These are phyloP conservation scores for Chamaecrista fasciculata DNA, from an alignment of 306 rosid genomes.

Conservation along the genomic window DNA sequence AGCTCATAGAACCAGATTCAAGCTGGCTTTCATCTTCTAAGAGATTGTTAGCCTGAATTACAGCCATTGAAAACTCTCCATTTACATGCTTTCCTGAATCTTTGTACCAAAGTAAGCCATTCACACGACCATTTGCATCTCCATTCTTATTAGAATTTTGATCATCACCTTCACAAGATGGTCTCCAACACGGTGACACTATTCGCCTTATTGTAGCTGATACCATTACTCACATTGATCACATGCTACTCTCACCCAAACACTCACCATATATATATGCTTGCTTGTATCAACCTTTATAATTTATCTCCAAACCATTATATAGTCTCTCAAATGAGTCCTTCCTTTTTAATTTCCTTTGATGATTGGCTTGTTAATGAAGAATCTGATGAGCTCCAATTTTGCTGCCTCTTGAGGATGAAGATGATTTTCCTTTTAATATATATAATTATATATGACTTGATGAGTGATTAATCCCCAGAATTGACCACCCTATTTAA, in stretches of 20 bases:
- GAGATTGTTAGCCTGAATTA: slow-evolving; percentile 86
- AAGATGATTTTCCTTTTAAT: too few relatives aligned
- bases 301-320: too few relatives aligned
- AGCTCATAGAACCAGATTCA: slow-evolving; percentile 84
- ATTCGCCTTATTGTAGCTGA: slow-evolving; percentile 62
- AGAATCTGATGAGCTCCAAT: too few relatives aligned
- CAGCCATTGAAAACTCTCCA: slow-evolving; percentile 97
- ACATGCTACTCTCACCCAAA: slow-evolving; percentile 69
- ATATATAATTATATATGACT: too few relatives aligned
- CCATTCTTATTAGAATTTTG: slow-evolving; percentile 56
- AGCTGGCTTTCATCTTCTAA: slow-evolving; percentile 95
- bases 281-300: too few relatives aligned
- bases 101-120: slow-evolving; percentile 85
- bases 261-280: too few relatives aligned
- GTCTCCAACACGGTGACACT: slow-evolving; percentile 78
- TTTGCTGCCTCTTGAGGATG: too few relatives aligned
- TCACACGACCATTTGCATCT: slow-evolving; percentile 59
- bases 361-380: too few relatives aligned
- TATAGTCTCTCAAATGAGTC: too few relatives aligned
- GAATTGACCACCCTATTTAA: too few relatives aligned
- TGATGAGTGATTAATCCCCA: too few relatives aligned
- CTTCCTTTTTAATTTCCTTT: too few relatives aligned
- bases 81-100: slow-evolving; percentile 67
- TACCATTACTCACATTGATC: slow-evolving; percentile 80
- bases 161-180: slow-evolving; percentile 50